These are phyloP conservation scores for Fusarium incarnatum DNA, from an alignment of 2,329 filamentous ascomycete species.

Conservation along the genomic window DNA sequence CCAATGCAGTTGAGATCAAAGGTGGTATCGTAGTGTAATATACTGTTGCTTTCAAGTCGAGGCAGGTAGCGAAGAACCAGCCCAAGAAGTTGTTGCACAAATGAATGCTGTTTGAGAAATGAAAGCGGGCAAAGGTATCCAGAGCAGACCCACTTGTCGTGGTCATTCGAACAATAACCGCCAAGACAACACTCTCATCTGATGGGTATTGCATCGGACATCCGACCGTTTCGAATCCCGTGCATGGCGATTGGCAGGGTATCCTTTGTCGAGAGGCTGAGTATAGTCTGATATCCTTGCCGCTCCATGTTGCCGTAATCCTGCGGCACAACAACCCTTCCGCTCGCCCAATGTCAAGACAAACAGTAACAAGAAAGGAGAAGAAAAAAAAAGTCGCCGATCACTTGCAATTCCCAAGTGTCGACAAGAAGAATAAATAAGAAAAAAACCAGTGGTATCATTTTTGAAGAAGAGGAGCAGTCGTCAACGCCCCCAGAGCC, in stretches of 20 bases:
- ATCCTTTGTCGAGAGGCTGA: background rate
- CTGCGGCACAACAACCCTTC: background rate
- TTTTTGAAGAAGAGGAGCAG: slow-evolving; percentile 42
- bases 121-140: background rate
- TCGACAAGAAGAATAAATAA: slow-evolving; percentile 18
- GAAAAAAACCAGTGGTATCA: slow-evolving; percentile 46
- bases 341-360: slow-evolving; percentile 26
- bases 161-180: background rate
- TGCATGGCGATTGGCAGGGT: background rate
- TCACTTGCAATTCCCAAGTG: slow-evolving; percentile 9
- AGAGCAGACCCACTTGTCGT: slow-evolving; percentile 4
- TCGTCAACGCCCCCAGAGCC: slow-evolving; percentile 43
- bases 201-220: background rate
- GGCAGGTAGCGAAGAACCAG: background rate
- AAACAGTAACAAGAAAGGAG: slow-evolving; percentile 13
- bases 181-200: slow-evolving; percentile 2
- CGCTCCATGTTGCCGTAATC: background rate
- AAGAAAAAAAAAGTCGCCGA: background rate
- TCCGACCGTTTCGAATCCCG: slow-evolving; percentile 2
- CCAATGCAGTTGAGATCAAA: slow-evolving; percentile 7
- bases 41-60: slow-evolving; percentile 14
- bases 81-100: background rate
- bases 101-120: slow-evolving; percentile 5
- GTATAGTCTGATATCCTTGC: background rate
- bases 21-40: slow-evolving; percentile 9